These are phyloP conservation scores for Artomyces pyxidatus DNA, from an alignment of 768 basidiomycete genomes.

Conservation along the genomic window DNA sequence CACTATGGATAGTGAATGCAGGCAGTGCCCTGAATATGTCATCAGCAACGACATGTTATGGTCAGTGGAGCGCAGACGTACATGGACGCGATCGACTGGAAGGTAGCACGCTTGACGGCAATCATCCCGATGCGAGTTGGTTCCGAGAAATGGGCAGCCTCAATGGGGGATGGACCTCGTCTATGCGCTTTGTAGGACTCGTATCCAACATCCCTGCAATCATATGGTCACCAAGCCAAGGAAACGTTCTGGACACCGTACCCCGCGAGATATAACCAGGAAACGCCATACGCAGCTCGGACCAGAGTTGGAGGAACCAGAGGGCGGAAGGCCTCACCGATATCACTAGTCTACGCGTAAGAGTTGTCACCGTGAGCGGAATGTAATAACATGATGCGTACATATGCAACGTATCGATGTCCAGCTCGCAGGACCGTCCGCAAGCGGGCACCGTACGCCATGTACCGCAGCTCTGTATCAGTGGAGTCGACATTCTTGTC, in stretches of 20 bases:
- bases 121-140: slow-evolving; percentile 57
- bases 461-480: slow-evolving; percentile 61
- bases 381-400: slow-evolving; percentile 25
- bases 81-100: slow-evolving; percentile 82
- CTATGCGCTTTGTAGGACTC: slow-evolving; percentile 74
- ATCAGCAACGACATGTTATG: not conserved
- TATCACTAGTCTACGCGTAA: slow-evolving; percentile 56
- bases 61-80: slow-evolving; percentile 26
- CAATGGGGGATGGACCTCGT: slow-evolving; percentile 55
- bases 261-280: slow-evolving; percentile 74
- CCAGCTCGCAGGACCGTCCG: slow-evolving; percentile 66
- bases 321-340: slow-evolving; percentile 79
- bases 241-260: slow-evolving; percentile 18
- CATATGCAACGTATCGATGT: slow-evolving; percentile 72
- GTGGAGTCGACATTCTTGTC: slow-evolving; percentile 57
- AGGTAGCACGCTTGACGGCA: slow-evolving; percentile 70
- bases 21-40: slow-evolving; percentile 57
- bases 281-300: slow-evolving; percentile 71
- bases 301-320: slow-evolving; percentile 67
- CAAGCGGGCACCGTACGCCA: slow-evolving; percentile 73
- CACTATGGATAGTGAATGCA: slow-evolving; percentile 79
- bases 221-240: not conserved
- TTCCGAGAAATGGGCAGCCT: slow-evolving; percentile 65
- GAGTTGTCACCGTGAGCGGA: slow-evolving; percentile 12
- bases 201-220: slow-evolving; percentile 57